These are phyloP conservation scores for Mucor sp. DNA, from an alignment of 371 early-diverging fungal genomes.

Conservation along the genomic window DNA sequence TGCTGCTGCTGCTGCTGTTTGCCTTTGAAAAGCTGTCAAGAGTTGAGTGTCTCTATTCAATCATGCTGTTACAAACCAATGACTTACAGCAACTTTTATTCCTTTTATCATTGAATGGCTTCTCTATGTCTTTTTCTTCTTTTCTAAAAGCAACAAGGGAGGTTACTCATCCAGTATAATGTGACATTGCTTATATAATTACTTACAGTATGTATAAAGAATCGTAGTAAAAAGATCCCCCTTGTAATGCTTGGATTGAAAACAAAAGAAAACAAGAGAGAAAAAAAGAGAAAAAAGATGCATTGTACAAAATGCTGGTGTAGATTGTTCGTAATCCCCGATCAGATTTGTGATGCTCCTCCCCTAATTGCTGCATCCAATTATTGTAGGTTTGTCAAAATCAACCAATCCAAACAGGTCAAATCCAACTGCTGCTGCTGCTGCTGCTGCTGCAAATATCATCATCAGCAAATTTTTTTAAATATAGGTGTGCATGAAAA, in stretches of 20 bases:
- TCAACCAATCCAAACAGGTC: not conserved
- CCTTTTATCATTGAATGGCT: constrained; percentile 42
- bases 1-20: constrained; percentile 20
- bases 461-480: not conserved
- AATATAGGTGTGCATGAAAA: too few relatives aligned
- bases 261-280: not conserved
- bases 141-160: too few relatives aligned
- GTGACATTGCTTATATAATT: not conserved
- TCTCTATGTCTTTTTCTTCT: not conserved
- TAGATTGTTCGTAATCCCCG: not conserved
- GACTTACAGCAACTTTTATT: constrained; percentile 47
- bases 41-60: not conserved
- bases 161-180: not conserved
- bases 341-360: not conserved
- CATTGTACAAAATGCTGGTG: not conserved
- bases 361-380: not conserved
- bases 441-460: not conserved
- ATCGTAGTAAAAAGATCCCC: not conserved
- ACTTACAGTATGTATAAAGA: not conserved
- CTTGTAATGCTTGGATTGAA: not conserved
- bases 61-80: not conserved
- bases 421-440: too few relatives aligned
- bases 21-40: constrained; percentile 41
- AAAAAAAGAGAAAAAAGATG: not conserved
- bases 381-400: not conserved